phyloP scores from a whole-genome alignment of 1,139 yeast species.

The Yamadazyma diospyri region DNA sequence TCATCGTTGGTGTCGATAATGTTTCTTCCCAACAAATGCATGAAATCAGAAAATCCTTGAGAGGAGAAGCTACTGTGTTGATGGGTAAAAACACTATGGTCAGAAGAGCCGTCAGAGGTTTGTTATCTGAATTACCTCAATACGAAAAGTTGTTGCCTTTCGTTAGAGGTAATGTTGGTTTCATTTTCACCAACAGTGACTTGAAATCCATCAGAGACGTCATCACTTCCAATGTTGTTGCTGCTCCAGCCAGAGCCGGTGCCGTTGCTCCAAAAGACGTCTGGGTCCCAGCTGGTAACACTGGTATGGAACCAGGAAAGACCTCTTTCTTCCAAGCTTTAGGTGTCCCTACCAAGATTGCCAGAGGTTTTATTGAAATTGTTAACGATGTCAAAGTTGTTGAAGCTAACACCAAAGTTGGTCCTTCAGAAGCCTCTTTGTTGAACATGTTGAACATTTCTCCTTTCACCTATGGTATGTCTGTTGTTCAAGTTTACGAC shows the following conservation, averaged over 20 bases:
- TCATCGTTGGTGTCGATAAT: constrained; percentile 99
- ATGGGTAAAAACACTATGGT: constrained; percentile 99
- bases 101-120: constrained; percentile 98
- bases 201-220: constrained; percentile 88
- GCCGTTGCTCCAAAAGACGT: constrained; percentile 98
- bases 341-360: constrained; percentile 99
- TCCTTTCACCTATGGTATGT: constrained; percentile 99
- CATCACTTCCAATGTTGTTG: constrained; percentile 88
- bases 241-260: constrained; percentile 99
- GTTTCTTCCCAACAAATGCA: constrained; percentile 99
- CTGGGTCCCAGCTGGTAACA: constrained; percentile 98
- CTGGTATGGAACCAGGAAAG: constrained; percentile 99
- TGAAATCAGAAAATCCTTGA: constrained; percentile 95
- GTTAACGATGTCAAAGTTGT: constrained; percentile 96
- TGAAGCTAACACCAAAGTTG: constrained; percentile 80
- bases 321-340: constrained; percentile 99
- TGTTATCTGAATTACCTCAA: constrained; percentile 91
- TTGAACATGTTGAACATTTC: constrained; percentile 99
- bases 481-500: constrained; percentile 95
- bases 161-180: constrained; percentile 98
- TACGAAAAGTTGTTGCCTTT: constrained; percentile 91
- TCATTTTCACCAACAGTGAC: constrained; percentile 97
- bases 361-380: constrained; percentile 99
- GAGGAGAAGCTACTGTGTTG: constrained; percentile 91
- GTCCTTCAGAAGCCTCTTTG: constrained; percentile 98